Evolutionary conservation across 1,139 yeast species (phyloP), one percentile per base, ranked within the genome.

Genomic region (Hemisphaericaspora xylanilytica): DNA sequence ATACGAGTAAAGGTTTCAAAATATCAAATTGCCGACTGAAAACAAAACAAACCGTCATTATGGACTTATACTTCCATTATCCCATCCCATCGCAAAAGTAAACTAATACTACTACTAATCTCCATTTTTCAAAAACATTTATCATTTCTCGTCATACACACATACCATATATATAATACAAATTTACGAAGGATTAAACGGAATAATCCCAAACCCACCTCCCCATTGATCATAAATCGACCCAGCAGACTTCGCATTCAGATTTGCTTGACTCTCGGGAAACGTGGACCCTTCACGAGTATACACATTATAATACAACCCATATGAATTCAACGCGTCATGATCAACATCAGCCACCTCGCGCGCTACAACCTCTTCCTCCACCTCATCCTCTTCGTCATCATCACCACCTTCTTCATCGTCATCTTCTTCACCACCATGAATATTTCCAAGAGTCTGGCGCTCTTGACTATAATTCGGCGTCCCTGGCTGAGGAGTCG

Each of bases 281-380:
- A 56, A 50, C 12, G 58, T 58, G 8, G 67, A 63, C 6, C 64
- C 64, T 42, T 65, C 70, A 35, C 60, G 51, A 22, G 69, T 58
- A 45, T 63, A 65, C 2, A 64, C 63, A 37, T 64, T 63, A 46
- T 63, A 65, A 47, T 63, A 65, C 21, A 67, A 47, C 18, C 72
- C 73, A 44, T 65, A 66, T 14, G 63, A 51, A 38, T 60, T 58
- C 36, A 63, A 47, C 2, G 56, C 51, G 22, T 65, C 71, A 37
- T 62, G 65, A 34, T 63, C 69, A 12, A 57, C 59, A 26, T 60
- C 67, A 5, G 55, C 62, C 2, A 48, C 38, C 35, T 50, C 52
- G 26, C 44, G 41, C 5, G 46, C 47, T 13, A 50, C 35, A 11
- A 42, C 42, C 17, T 41, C 46, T 13, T 49, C 48, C 22, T 39